Evolutionary conservation across 2,329 filamentous ascomycete genomes (phyloP), one percentile per base, ranked within the genome.

Genomic region (Colletotrichum kahawae): DNA sequence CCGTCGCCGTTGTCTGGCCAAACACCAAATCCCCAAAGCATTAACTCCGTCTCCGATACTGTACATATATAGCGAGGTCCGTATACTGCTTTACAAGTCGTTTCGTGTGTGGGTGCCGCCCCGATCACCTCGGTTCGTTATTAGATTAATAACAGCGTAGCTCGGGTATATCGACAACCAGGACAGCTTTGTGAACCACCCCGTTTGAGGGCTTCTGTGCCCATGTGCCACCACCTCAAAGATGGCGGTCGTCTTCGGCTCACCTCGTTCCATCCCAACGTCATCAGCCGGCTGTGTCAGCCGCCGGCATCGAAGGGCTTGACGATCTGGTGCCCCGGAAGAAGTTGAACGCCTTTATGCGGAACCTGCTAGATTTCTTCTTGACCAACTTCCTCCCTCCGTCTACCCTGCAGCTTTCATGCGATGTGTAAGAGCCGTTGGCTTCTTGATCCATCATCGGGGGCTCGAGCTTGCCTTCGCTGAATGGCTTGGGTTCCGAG

Each of bases 361-460:
- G 86, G 79, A 93, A 93, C 54, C 91, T 86, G 79, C 91, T 93
- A 7, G 91, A 86, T 82, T 90, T 92, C 83, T 93, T 93, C 81
- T 88, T 90, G 21, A 93, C 83, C 14, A 85, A 83, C 76, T 87
- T 89, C 65, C 84, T 89, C 66, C 84, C 84, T 16, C 74, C 76
- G 36, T 90, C 87, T 9, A 86, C 85, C 75, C 87, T 88, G 29
- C 86, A 84, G 79, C 86, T 85, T 68, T 85, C 85, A 63, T 85
- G 86, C 18, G 81, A 82, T 7, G 82, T 83, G 68, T 79, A 62
- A 75, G 62, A 21, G 73, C 63, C 64, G 27, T 72, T 78, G 14
- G 76, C 76, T 5, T 70, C 72, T 18, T 78, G 76, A 33, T 77
- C 69, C 59, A 66, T 62, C 24, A 71, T 57, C 16, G 38, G 27